phyloP scores from a whole-genome alignment of 2,329 filamentous ascomycete species.

The Cytospora chrysosperma region DNA sequence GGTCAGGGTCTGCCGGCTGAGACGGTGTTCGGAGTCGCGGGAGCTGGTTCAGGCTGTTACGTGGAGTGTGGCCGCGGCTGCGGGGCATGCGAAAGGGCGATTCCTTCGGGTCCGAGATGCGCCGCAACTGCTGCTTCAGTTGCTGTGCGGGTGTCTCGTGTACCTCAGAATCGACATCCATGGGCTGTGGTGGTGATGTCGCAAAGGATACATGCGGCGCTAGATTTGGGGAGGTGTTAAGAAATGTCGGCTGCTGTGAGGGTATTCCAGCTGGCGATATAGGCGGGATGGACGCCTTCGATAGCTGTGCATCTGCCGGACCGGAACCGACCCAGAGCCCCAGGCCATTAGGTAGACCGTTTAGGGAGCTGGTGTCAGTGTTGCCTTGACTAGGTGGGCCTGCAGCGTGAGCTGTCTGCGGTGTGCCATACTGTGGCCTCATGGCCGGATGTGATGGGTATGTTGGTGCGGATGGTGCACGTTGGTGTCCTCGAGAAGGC shows the following conservation, averaged over 20 bases:
- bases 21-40: slow-evolving; percentile 18
- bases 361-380: not conserved
- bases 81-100: slow-evolving; percentile 14
- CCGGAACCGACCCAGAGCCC: not conserved
- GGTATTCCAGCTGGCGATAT: slow-evolving; percentile 23
- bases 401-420: slow-evolving; percentile 19
- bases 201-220: slow-evolving; percentile 16
- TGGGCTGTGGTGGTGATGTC: slow-evolving; percentile 1
- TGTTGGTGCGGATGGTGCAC: slow-evolving; percentile 23
- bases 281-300: slow-evolving; percentile 11
- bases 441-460: slow-evolving; percentile 39
- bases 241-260: slow-evolving; percentile 21
- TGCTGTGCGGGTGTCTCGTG: slow-evolving; percentile 23
- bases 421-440: slow-evolving; percentile 32
- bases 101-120: slow-evolving; percentile 22
- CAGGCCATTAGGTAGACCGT: not conserved
- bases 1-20: slow-evolving; percentile 6
- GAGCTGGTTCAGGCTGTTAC: slow-evolving; percentile 18
- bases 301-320: not conserved
- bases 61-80: slow-evolving; percentile 20
- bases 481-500: slow-evolving; percentile 21
- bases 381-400: slow-evolving; percentile 7
- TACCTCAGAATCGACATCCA: slow-evolving; percentile 19
- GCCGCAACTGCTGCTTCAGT: slow-evolving; percentile 23
- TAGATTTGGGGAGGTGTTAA: slow-evolving; percentile 15